Base-by-base conservation (phyloP, 2,329 filamentous ascomycete species). In the Exophiala phaeomuriformis region DNA sequence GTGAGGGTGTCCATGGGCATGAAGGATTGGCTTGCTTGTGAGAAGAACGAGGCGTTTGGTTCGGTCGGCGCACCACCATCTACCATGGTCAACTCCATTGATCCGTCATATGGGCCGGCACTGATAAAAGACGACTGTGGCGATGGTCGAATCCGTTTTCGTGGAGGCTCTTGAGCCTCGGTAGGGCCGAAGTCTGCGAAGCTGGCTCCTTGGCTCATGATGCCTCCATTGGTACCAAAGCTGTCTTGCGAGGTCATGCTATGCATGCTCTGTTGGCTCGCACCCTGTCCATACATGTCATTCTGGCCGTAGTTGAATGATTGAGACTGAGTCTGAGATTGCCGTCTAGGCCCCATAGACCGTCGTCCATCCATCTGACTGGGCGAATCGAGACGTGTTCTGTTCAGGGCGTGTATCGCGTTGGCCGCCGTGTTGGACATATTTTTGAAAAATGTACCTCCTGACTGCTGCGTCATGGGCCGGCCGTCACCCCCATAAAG, bases 391-490 rank as follows among this genome's bases (percentile, higher is more conserved):
- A 96, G 86, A 8, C 91, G 82, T 10, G 93, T 91, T 73, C 97
- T 96, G 79, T 88, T 96, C 70, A 98, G 94, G 54, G 93, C 91
- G 57, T 90, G 90, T 52, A 98, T 88, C 30, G 93, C 93, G 64
- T 90, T 91, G 3, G 88, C 93, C 1, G 93, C 90, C 1, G 90
- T 95, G 59, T 83, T 86, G 3, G 91, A 97, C 60, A 98, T 97
- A 66, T 94, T 96, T 67, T 90, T 90, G 75, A 98, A 97, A 68
- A 96, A 96, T 1, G 93, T 96, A 12, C 90, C 90, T 44, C 86
- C 83, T 12, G 76, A 83, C 63, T 65, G 72, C 58, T 78, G 75
- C 49, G 80, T 82, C 63, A 81, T 82, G 8, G 77, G 73, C 47
- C 89, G 80, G 46, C 78, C 82, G 53, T 95, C 88, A 43, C 78